These are phyloP conservation scores for Apiotrichum siamense DNA, from an alignment of 1,284 basidiomycete genomes.

Conservation along the genomic window DNA sequence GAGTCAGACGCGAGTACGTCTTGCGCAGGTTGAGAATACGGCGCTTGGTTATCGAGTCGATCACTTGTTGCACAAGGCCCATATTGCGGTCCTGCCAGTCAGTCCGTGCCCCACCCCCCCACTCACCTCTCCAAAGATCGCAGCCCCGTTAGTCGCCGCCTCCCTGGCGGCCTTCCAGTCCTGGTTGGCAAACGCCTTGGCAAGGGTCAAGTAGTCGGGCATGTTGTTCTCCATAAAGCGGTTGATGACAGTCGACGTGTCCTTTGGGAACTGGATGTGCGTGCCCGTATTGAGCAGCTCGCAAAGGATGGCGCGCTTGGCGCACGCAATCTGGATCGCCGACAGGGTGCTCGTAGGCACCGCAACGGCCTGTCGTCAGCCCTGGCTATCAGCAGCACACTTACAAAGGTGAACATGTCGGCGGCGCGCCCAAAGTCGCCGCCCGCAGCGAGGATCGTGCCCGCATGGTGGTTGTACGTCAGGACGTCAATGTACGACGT, in stretches of 20 bases:
- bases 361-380: conserved; percentile 27
- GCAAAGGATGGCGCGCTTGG: conserved; percentile 41
- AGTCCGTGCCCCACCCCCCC: conserved; percentile 1
- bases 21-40: conserved; percentile 28
- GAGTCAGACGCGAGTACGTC: conserved; percentile 31
- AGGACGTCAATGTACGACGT: conserved; percentile 35
- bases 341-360: conserved; percentile 30
- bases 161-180: conserved; percentile 27
- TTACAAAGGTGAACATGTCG: conserved; percentile 31
- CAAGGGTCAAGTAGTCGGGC: conserved; percentile 28
- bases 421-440: conserved; percentile 24
- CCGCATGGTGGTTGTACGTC: conserved; percentile 42
- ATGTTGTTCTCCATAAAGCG: conserved; percentile 29
- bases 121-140: conserved; percentile 22
- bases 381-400: conserved; percentile 1
- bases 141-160: conserved; percentile 2
- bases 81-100: conserved; percentile 34
- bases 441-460: conserved; percentile 27
- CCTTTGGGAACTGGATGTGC: conserved; percentile 27
- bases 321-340: conserved; percentile 36
- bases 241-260: conserved; percentile 22
- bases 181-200: conserved; percentile 29
- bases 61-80: conserved; percentile 29
- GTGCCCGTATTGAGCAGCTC: conserved; percentile 32
- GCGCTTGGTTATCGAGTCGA: conserved; percentile 27